phyloP scores from a whole-genome alignment of 192 early-diverging fungal species.

The Mortierella antarctica region DNA sequence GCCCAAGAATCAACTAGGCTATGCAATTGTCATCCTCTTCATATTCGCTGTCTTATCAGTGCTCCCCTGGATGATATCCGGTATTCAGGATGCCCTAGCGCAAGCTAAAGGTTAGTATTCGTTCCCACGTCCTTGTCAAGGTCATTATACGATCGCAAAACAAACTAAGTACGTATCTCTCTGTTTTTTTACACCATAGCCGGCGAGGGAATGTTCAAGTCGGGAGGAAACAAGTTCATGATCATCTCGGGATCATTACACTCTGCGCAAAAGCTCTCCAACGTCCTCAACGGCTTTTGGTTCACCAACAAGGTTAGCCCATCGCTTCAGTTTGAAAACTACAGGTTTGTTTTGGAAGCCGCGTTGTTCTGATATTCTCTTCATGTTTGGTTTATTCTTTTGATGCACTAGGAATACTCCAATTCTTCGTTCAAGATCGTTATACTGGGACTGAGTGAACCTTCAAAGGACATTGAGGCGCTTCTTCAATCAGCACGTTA shows the following conservation, averaged over 20 bases:
- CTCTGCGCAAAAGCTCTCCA: constrained; percentile 54
- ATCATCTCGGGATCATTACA: constrained; percentile 60
- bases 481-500: constrained; percentile 46
- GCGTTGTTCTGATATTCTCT: neutral
- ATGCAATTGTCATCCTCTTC: constrained; percentile 67
- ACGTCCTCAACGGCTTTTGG: constrained; percentile 53
- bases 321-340: neutral
- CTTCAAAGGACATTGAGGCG: constrained; percentile 45
- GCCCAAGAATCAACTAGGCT: constrained; percentile 63
- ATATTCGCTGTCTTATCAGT: constrained; percentile 68
- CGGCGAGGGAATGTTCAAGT: constrained; percentile 51
- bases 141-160: neutral
- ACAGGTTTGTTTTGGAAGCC: neutral
- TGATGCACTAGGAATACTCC: constrained; percentile 34
- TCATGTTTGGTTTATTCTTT: neutral
- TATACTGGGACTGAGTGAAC: constrained; percentile 45
- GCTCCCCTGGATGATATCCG: constrained; percentile 67
- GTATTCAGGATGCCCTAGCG: constrained; percentile 54
- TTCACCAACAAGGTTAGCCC: constrained; percentile 50
- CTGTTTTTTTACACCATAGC: constrained; percentile 8
- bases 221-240: constrained; percentile 57
- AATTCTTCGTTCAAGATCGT: constrained; percentile 48
- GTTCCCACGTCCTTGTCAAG: neutral
- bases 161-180: neutral
- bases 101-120: constrained; percentile 33